phyloP scores from a whole-genome alignment of 371 early-diverging fungal genomes.

The Haplosporangium sp. region DNA sequence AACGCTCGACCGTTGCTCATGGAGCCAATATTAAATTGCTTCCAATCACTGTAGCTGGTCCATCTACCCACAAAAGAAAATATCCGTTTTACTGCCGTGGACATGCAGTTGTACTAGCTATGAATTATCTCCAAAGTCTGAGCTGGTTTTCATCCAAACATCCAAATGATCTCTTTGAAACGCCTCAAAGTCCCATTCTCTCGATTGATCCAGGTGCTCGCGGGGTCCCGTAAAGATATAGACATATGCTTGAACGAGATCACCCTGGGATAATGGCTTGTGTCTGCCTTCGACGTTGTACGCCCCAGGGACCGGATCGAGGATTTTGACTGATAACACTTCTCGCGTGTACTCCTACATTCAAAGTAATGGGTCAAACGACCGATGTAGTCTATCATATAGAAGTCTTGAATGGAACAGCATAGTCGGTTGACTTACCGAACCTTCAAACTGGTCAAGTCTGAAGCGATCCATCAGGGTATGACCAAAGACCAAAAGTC shows the following conservation, averaged over 20 bases:
- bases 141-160: slow-evolving; percentile 32
- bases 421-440: slow-evolving; percentile 5
- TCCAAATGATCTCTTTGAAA: slow-evolving; percentile 34
- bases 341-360: slow-evolving; percentile 43
- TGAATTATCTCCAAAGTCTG: slow-evolving; percentile 15
- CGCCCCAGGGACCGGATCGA: slow-evolving; percentile 28
- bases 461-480: slow-evolving; percentile 40
- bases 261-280: slow-evolving; percentile 20
- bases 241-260: slow-evolving; percentile 28
- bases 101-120: neutral
- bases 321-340: slow-evolving; percentile 22
- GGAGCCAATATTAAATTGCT: slow-evolving; percentile 45
- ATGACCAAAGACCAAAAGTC: slow-evolving; percentile 43
- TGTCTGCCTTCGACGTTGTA: slow-evolving; percentile 20
- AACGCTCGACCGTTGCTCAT: slow-evolving; percentile 31
- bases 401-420: neutral
- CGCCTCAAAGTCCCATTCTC: slow-evolving; percentile 39
- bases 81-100: too few relatives aligned
- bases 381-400: neutral
- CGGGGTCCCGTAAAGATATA: slow-evolving; percentile 44
- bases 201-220: slow-evolving; percentile 17
- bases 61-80: too few relatives aligned
- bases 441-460: slow-evolving; percentile 51
- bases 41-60: slow-evolving; percentile 27
- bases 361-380: neutral